A percentile compares a stretch with the other conserved stretches of the same genome.
These are phyloP conservation scores for Sanghuangporus baumii DNA, from an alignment of 1,284 basidiomycete genomes.

Conservation along the genomic window DNA sequence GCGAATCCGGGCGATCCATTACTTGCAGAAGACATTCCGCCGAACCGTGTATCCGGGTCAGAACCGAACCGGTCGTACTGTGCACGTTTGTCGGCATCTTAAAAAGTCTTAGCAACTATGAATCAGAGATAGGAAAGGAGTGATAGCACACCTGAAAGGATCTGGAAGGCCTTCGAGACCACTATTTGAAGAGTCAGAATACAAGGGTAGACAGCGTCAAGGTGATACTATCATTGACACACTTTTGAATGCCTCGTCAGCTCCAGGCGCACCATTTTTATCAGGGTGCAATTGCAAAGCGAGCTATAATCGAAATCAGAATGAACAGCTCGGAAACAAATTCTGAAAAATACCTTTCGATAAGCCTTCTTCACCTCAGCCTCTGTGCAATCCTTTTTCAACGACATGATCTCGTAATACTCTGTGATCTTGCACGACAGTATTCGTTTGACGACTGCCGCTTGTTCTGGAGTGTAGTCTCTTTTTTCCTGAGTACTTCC, in stretches of 20 bases:
- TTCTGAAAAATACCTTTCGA: conserved; percentile 67
- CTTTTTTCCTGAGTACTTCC: conserved; percentile 66
- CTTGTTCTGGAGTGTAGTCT: conserved; percentile 84
- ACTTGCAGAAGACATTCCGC: conserved; percentile 55
- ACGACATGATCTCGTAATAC: conserved; percentile 89
- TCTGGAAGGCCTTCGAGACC: conserved; percentile 97
- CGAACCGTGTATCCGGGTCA: conserved; percentile 79
- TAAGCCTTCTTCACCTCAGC: conserved; percentile 95
- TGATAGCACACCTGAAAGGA: conserved; percentile 66
- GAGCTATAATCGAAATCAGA: conserved; percentile 46
- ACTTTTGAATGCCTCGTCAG: conserved; percentile 99
- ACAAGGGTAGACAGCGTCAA: not conserved
- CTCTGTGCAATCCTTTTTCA: conserved; percentile 86
- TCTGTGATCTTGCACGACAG: conserved; percentile 81
- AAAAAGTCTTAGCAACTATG: not conserved
- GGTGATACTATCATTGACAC: conserved; percentile 28
- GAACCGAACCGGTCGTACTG: conserved; percentile 81
- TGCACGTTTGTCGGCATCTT: conserved; percentile 89
- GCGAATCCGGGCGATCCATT: conserved; percentile 46
- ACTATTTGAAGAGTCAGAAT: conserved; percentile 44
- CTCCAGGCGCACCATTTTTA: conserved; percentile 96
- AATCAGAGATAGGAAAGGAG: not conserved
- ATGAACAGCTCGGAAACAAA: conserved; percentile 7
- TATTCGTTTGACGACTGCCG: conserved; percentile 83
- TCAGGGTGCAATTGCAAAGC: conserved; percentile 94